phyloP scores from a whole-genome alignment of 257 asterid species.

The Paulownia fortunei region DNA sequence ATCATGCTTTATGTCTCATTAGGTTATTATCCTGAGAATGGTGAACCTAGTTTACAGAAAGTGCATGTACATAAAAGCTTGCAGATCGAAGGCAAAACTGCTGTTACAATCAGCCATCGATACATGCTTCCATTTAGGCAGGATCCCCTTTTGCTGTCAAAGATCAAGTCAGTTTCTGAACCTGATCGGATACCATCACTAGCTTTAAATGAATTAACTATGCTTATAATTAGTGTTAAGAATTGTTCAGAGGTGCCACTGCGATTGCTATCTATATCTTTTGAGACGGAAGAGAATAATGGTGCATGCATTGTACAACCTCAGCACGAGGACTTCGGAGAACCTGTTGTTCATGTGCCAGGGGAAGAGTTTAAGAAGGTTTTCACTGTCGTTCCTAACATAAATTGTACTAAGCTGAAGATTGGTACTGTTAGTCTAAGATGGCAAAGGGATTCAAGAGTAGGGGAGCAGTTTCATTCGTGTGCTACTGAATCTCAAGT shows the following conservation, averaged over 20 bases:
- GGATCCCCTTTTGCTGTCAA: conserved; percentile 85
- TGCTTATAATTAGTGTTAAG: conserved; percentile 75
- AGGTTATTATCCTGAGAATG: conserved; percentile 72
- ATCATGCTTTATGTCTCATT: conserved; percentile 90
- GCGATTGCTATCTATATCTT: conserved; percentile 67
- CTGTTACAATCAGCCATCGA: conserved; percentile 71
- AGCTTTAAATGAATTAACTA: conserved; percentile 71
- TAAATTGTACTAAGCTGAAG: conserved; percentile 44
- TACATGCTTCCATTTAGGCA: conserved; percentile 81
- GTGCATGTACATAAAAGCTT: conserved; percentile 95
- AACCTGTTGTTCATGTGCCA: conserved; percentile 65
- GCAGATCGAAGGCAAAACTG: conserved; percentile 93
- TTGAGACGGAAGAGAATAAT: conserved; percentile 59
- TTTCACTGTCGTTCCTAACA: conserved; percentile 70
- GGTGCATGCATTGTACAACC: conserved; percentile 55
- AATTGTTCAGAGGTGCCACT: conserved; percentile 91
- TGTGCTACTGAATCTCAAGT: conserved; percentile 49
- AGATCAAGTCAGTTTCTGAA: conserved; percentile 60
- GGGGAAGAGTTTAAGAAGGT: conserved; percentile 95
- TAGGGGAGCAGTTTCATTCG: conserved; percentile 33
- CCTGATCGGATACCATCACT: conserved; percentile 63
- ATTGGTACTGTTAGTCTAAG: conserved; percentile 70
- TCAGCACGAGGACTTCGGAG: conserved; percentile 51
- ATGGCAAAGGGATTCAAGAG: conserved; percentile 74
- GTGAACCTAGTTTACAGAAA: conserved; percentile 70